Evolutionary conservation across 1,284 basidiomycete genomes (phyloP), one percentile per base, ranked within the genome.

Genomic region (Trametes polyzona): DNA sequence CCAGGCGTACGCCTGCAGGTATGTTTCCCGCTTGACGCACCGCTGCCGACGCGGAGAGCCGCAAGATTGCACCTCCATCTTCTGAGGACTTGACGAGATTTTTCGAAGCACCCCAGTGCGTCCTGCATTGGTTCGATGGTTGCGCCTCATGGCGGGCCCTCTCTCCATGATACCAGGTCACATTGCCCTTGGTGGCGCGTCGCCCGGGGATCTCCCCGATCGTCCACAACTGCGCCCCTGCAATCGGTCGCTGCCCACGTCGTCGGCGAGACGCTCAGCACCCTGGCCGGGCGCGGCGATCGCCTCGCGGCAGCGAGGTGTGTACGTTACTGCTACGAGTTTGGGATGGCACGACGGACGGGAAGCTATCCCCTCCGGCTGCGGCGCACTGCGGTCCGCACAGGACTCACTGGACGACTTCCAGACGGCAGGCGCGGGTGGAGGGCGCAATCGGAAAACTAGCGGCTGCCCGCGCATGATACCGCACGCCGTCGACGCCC

Each of bases 161-260:
- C 2, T 32, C n/a, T 44, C 12, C 41, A 35, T 37, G 41, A 44
- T 52, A 12, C 8, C 12, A n/a, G 26, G 50, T 44, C 50, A 52
- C 50, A 37, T 52, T 44, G 41, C 33, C 11, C 27, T 26, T 16
- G 32, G 40, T 29, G 19, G 23, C 17, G 41, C 52, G 42, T 16
- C 44, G 16, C 36, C 24, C 52, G 52, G 52, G 30, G 29, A 54
- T 54, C 52, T 54, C 52, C n/a, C 52, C 17, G 52, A 54, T 54
- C 37, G 39, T 19, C 14, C 44, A 33, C 16, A 35, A 27, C 46
- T 47, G 37, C 21, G 23, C 26, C 39, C 21, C 37, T 40, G 35
- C 43, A 19, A 29, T 36, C 16, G 24, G 26, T n/a, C 27, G 5
- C 29, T 23, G 44, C 27, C n/a, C n/a, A n/a, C n/a, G 47, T 53